These are phyloP conservation scores for Coemansia sp. DNA, from an alignment of 192 early-diverging fungal genomes.

Conservation along the genomic window DNA sequence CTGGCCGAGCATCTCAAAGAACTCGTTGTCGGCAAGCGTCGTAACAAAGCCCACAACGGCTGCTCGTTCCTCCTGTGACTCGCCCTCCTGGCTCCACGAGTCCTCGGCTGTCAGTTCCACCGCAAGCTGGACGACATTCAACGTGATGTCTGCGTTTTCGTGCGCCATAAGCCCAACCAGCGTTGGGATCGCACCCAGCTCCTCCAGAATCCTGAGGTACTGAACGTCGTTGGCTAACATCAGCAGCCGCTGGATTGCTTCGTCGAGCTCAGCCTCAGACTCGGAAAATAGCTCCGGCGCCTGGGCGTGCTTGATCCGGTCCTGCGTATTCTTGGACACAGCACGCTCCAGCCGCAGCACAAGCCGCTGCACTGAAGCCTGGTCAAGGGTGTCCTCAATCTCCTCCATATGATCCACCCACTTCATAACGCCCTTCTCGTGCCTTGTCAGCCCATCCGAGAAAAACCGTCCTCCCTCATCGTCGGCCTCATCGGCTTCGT, in stretches of 20 bases:
- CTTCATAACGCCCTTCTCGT: conserved; percentile 76
- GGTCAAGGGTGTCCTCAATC: conserved; percentile 65
- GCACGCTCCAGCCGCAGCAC: conserved; percentile 83
- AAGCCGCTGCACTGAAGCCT: conserved; percentile 69
- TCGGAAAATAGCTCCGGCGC: conserved; percentile 76
- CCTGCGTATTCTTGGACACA: conserved; percentile 85
- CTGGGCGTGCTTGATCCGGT: conserved; percentile 77
- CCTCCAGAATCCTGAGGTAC: conserved; percentile 67
- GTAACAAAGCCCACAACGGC: conserved; percentile 70
- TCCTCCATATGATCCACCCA: conserved; percentile 85
- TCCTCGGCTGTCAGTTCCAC: conserved; percentile 94
- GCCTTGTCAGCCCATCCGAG: conserved; percentile 78
- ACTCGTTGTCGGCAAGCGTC: conserved; percentile 68
- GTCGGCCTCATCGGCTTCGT: conserved; percentile 54
- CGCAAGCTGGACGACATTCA: conserved; percentile 82
- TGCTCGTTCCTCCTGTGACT: conserved; percentile 58
- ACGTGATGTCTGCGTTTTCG: conserved; percentile 92
- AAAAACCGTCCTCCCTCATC: conserved; percentile 76
- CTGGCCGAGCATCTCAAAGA: conserved; percentile 77
- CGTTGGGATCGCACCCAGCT: conserved; percentile 65
- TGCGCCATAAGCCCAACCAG: conserved; percentile 82
- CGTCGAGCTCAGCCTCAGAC: conserved; percentile 93
- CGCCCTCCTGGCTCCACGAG: conserved; percentile 63
- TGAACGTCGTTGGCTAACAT: conserved; percentile 80
- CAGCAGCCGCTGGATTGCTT: conserved; percentile 79